These are phyloP conservation scores for Ustulina deusta DNA, from an alignment of 2,329 filamentous ascomycete genomes.

Conservation along the genomic window DNA sequence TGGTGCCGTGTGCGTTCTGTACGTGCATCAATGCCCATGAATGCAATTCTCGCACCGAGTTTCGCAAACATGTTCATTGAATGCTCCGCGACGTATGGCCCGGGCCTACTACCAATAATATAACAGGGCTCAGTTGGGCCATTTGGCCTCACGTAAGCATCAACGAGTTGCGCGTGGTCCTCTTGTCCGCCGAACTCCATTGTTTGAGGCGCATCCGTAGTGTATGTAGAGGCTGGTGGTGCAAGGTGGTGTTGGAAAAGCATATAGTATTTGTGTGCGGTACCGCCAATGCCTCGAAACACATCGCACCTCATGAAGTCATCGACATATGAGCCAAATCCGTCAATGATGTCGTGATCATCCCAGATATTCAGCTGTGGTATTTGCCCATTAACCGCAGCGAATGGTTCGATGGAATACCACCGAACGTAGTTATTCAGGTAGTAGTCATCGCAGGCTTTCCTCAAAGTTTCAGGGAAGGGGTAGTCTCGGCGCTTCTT, in stretches of 20 bases:
- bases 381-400: constrained; percentile 88
- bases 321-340: constrained; percentile 93
- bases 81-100: constrained; percentile 88
- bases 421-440: constrained; percentile 86
- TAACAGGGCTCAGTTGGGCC: constrained; percentile 73
- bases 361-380: constrained; percentile 98
- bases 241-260: constrained; percentile 95
- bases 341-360: constrained; percentile 93
- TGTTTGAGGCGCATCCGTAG: constrained; percentile 72
- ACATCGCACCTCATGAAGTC: constrained; percentile 94
- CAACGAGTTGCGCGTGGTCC: constrained; percentile 78
- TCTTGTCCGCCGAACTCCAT: constrained; percentile 69
- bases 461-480: constrained; percentile 82
- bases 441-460: constrained; percentile 90
- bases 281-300: constrained; percentile 89
- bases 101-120: constrained; percentile 80
- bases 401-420: constrained; percentile 88
- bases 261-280: constrained; percentile 98
- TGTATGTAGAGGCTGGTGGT: constrained; percentile 87
- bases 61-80: constrained; percentile 89
- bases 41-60: constrained; percentile 83
- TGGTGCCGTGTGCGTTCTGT: constrained; percentile 95
- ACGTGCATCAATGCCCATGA: constrained; percentile 90
- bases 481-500: constrained; percentile 82
- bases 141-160: constrained; percentile 76